Percentiles rank a stretch among this genome's conserved stretches.
These are phyloP conservation scores for Auriculariales sp. DNA, from an alignment of 768 basidiomycete species.

Conservation along the genomic window DNA sequence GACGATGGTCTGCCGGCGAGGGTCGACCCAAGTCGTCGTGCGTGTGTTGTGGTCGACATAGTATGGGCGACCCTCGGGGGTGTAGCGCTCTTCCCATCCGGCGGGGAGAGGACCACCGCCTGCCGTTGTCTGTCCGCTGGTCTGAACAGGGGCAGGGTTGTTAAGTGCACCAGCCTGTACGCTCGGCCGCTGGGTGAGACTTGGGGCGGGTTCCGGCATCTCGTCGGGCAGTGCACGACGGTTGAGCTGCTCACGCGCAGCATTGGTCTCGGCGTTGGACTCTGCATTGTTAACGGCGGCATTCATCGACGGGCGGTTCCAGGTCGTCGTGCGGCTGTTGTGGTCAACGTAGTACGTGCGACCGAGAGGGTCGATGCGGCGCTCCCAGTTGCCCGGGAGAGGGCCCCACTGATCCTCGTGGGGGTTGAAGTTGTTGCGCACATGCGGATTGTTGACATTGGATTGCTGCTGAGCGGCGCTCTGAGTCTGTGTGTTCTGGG, in stretches of 20 bases:
- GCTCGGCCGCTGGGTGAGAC: slow-evolving; percentile 17
- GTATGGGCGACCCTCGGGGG: slow-evolving; percentile 94
- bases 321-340: slow-evolving; percentile 93
- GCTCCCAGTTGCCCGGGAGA: slow-evolving; percentile 87
- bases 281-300: slow-evolving; percentile 55
- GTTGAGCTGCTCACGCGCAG: slow-evolving; percentile 75
- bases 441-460: slow-evolving; percentile 31
- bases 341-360: slow-evolving; percentile 98
- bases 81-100: slow-evolving; percentile 98
- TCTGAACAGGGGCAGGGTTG: slow-evolving; percentile 18
- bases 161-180: slow-evolving; percentile 18
- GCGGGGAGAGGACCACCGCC: slow-evolving; percentile 83
- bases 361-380: slow-evolving; percentile 90
- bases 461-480: slow-evolving; percentile 12
- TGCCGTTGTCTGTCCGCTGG: slow-evolving; percentile 33
- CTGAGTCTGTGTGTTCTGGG: slow-evolving; percentile 11
- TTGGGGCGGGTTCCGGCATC: slow-evolving; percentile 58
- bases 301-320: slow-evolving; percentile 81
- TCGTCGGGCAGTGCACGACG: slow-evolving; percentile 76
- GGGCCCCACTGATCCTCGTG: slow-evolving; percentile 89
- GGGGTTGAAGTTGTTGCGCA: slow-evolving; percentile 77
- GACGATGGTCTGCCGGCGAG: slow-evolving; percentile 89
- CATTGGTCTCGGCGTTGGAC: slow-evolving; percentile 68
- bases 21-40: slow-evolving; percentile 99
- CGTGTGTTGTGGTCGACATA: slow-evolving; percentile 99